A percentile compares a stretch with the other conserved stretches of the same genome.
These are phyloP conservation scores for Pseudogymnoascus sp. DNA, from an alignment of 2,329 filamentous ascomycete species.

Conservation along the genomic window DNA sequence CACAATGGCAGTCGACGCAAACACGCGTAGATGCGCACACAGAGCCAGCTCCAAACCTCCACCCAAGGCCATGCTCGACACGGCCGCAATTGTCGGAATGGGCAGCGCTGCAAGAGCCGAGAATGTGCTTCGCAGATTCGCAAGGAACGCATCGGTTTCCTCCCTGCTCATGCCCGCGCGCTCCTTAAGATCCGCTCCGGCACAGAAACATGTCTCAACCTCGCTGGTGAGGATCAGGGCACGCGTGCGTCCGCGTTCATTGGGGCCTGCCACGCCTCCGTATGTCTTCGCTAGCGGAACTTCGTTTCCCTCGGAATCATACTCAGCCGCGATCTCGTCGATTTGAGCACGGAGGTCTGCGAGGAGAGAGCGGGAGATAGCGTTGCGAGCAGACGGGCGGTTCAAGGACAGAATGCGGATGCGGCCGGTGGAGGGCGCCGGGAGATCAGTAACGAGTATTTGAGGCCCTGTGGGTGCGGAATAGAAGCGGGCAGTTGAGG, in stretches of 20 bases:
- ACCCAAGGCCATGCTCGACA: constrained; percentile 80
- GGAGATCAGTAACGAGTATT: constrained; percentile 41
- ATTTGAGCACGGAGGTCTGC: constrained; percentile 65
- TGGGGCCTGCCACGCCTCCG: constrained; percentile 38
- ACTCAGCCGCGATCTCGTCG: constrained; percentile 60
- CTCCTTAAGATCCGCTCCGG: constrained; percentile 92
- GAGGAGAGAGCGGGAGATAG: constrained; percentile 75
- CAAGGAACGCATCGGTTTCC: constrained; percentile 77
- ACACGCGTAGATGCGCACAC: constrained; percentile 80
- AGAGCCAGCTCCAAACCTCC: constrained; percentile 91
- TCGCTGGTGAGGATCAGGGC: constrained; percentile 80
- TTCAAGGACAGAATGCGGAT: constrained; percentile 87
- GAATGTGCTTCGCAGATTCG: constrained; percentile 69
- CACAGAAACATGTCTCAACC: constrained; percentile 83
- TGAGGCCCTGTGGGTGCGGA: not conserved
- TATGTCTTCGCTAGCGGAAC: constrained; percentile 34
- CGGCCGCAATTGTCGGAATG: constrained; percentile 82
- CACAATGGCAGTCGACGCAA: constrained; percentile 69
- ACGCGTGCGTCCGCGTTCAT: constrained; percentile 55
- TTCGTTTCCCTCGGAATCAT: constrained; percentile 49
- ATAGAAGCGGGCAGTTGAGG: constrained; percentile 6
- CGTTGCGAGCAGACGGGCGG: constrained; percentile 78
- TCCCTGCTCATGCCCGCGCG: constrained; percentile 65
- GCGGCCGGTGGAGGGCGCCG: constrained; percentile 71
- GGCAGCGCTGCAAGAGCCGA: constrained; percentile 65